Evolutionary conservation across 768 basidiomycete species (phyloP).

Genomic region (Tephrocybe sp.): DNA sequence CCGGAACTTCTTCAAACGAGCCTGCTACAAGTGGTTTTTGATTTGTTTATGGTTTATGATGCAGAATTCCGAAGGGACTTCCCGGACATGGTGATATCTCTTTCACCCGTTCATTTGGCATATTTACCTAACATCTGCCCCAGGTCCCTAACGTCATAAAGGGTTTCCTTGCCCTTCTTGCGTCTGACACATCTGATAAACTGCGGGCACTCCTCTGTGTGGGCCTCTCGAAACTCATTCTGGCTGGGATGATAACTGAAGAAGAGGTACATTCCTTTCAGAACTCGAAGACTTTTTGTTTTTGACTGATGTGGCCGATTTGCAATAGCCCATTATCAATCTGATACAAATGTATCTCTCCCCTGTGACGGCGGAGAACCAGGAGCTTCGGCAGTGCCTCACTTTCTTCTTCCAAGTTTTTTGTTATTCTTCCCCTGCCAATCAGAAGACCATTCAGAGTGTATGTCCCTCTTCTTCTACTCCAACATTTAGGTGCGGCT

Average conservation of each 20-base stretch:
- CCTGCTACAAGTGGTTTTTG: slow-evolving; percentile 80
- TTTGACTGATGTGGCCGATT: slow-evolving; percentile 39
- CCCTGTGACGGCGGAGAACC: slow-evolving; percentile 77
- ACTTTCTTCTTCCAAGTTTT: slow-evolving; percentile 85
- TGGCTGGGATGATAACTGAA: slow-evolving; percentile 73
- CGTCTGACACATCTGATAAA: slow-evolving; percentile 48
- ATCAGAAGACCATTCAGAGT: slow-evolving; percentile 72
- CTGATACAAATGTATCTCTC: slow-evolving; percentile 64
- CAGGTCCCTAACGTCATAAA: slow-evolving; percentile 22
- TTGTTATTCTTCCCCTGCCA: slow-evolving; percentile 72
- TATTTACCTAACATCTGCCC: neutral
- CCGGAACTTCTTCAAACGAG: slow-evolving; percentile 65
- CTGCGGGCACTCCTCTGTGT: slow-evolving; percentile 70
- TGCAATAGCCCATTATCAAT: slow-evolving; percentile 34
- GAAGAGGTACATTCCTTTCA: slow-evolving; percentile 47
- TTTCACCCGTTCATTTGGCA: neutral
- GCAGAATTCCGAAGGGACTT: slow-evolving; percentile 37
- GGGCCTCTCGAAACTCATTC: slow-evolving; percentile 83
- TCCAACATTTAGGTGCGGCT: neutral
- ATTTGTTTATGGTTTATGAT: slow-evolving; percentile 84
- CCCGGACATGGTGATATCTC: slow-evolving; percentile 20
- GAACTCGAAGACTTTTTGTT: slow-evolving; percentile 16
- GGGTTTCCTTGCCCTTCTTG: slow-evolving; percentile 35
- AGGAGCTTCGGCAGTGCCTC: slow-evolving; percentile 81
- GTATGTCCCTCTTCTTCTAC: slow-evolving; percentile 35